phyloP scores from a whole-genome alignment of 1,284 basidiomycete genomes.

The Tilletia caries region DNA sequence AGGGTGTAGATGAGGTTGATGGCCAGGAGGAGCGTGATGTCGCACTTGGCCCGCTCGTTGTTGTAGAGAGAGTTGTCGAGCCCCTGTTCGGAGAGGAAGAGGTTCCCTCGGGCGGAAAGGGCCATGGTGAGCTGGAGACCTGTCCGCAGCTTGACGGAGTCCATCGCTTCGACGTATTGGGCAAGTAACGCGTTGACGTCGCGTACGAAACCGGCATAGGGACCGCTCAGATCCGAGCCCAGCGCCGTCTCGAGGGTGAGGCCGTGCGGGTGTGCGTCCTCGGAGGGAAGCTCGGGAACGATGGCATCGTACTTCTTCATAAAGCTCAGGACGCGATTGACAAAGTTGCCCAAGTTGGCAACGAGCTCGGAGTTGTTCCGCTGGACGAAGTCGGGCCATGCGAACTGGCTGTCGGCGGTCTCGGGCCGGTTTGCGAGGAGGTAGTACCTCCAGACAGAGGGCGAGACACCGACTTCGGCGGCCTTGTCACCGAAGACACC shows the following conservation, averaged over 20 bases:
- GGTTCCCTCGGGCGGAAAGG: conserved; percentile 86
- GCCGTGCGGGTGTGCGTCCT: conserved; percentile 3
- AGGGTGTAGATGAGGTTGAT: conserved; percentile 91
- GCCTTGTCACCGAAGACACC: conserved; percentile 97
- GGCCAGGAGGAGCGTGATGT: conserved; percentile 79
- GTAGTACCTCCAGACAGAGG: conserved; percentile 97
- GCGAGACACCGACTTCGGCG: conserved; percentile 82
- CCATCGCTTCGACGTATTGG: conserved; percentile 84
- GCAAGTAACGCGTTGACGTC: conserved; percentile 76
- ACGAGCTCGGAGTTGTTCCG: conserved; percentile 91
- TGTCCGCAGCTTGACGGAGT: conserved; percentile 80
- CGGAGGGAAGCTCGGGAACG: conserved; percentile 61
- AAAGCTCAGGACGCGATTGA: conserved; percentile 92
- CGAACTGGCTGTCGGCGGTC: conserved; percentile 90
- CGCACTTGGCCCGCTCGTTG: conserved; percentile 77
- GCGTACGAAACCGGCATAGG: conserved; percentile 62
- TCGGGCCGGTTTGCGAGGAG: conserved; percentile 89
- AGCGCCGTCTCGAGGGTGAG: neutral
- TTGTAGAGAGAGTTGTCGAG: conserved; percentile 86
- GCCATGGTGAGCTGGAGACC: conserved; percentile 86
- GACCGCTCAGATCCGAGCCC: neutral
- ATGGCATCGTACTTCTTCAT: conserved; percentile 78
- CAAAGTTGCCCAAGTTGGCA: conserved; percentile 98
- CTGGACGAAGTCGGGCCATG: conserved; percentile 90
- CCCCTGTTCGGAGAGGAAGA: conserved; percentile 84